Evolutionary conservation across 345 rosid genomes (phyloP).

Genomic region (Camelina sativa): DNA sequence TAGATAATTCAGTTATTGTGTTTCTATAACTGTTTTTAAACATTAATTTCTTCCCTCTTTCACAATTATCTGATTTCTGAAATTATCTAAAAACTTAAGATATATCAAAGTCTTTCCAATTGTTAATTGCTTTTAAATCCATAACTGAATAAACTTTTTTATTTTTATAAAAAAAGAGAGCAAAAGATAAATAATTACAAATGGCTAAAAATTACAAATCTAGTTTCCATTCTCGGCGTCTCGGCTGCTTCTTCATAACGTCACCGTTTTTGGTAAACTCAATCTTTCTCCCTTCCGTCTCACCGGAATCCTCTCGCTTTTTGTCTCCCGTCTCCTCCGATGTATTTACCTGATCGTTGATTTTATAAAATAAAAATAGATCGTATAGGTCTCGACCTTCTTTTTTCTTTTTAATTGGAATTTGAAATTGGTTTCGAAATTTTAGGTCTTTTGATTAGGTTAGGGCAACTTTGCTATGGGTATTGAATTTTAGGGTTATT

Average conservation of each 20-base stretch:
- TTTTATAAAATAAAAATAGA: neutral
- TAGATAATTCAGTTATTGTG: too few relatives aligned
- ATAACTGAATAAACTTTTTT: neutral
- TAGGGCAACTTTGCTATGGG: neutral
- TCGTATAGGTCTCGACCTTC: constrained; percentile 20
- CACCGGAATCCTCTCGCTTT: neutral
- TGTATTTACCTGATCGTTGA: constrained; percentile 4
- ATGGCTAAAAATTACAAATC: constrained; percentile 9
- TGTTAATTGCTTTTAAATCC: too few relatives aligned
- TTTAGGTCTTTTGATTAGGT: constrained; percentile 13
- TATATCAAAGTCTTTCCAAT: too few relatives aligned
- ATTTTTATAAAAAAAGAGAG: too few relatives aligned
- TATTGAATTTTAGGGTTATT: constrained; percentile 25
- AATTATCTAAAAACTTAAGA: too few relatives aligned
- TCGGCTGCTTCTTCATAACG: constrained; percentile 18
- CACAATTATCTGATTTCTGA: too few relatives aligned
- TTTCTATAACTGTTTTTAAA: too few relatives aligned
- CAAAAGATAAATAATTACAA: neutral
- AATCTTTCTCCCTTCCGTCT: constrained; percentile 27
- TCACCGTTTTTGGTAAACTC: constrained; percentile 21
- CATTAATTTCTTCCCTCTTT: too few relatives aligned
- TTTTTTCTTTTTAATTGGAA: constrained; percentile 3
- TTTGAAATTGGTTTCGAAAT: neutral
- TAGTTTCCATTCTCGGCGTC: constrained; percentile 33
- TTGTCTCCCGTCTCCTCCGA: neutral